These are phyloP conservation scores for Xylaria sp. DNA, from an alignment of 2,329 filamentous ascomycete species.

Conservation along the genomic window DNA sequence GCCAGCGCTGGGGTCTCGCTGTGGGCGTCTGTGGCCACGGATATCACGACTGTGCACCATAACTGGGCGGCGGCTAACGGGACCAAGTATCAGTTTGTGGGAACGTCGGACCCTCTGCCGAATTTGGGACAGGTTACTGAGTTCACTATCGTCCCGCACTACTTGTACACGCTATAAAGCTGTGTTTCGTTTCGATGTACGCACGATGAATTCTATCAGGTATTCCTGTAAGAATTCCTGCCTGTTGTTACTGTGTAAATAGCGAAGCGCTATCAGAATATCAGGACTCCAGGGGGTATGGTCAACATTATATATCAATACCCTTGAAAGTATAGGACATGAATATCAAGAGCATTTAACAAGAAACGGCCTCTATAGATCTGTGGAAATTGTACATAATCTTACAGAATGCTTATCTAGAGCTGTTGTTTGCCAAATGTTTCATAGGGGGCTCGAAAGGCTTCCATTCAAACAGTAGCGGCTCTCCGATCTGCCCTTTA, in stretches of 20 bases:
- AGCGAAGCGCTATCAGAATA: too few species aligned
- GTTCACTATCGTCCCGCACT: slow-evolving; percentile 4
- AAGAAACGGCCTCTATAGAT: neutral
- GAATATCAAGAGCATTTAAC: neutral
- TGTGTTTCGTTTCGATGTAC: neutral
- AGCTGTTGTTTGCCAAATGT: neutral
- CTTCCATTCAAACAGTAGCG: neutral
- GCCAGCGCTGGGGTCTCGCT: too few species aligned
- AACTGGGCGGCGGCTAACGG: too few species aligned
- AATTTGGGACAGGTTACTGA: neutral
- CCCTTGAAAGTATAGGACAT: neutral
- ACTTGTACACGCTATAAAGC: slow-evolving; percentile 12
- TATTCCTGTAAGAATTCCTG: too few species aligned
- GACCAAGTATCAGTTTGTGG: slow-evolving; percentile 2
- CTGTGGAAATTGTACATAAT: neutral
- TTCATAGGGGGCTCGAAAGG: neutral
- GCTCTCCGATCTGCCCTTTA: neutral
- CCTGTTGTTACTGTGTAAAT: too few species aligned
- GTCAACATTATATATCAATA: too few species aligned
- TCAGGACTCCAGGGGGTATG: too few species aligned
- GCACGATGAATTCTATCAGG: neutral
- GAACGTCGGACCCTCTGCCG: slow-evolving; percentile 10
- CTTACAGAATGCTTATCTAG: neutral
- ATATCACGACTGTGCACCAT: too few species aligned
- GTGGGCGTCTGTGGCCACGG: too few species aligned